These are phyloP conservation scores for Rhizomucor pusillus DNA, from an alignment of 371 early-diverging fungal species.

Conservation along the genomic window DNA sequence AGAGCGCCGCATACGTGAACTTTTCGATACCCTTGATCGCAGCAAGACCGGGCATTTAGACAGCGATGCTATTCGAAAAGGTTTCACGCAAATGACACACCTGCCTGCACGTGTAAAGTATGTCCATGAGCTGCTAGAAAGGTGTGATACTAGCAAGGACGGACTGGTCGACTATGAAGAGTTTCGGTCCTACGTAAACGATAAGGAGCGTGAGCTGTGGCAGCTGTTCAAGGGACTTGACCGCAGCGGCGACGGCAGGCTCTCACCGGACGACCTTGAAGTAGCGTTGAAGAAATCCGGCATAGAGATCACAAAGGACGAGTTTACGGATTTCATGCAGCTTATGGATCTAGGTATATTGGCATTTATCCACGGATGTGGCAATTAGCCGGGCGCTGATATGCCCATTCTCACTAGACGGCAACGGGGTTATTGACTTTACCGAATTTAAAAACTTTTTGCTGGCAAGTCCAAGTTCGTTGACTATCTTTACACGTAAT, in stretches of 20 bases:
- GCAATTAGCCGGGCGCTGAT: too few species aligned
- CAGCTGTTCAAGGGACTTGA: constrained; percentile 63
- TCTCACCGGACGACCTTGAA: constrained; percentile 54
- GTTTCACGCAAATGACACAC: constrained; percentile 41
- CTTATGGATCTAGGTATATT: constrained; percentile 52
- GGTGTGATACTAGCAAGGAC: constrained; percentile 53
- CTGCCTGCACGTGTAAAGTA: constrained; percentile 39
- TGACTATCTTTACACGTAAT: too few species aligned
- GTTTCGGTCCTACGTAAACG: constrained; percentile 60
- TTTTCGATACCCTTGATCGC: constrained; percentile 42
- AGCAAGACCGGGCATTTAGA: constrained; percentile 30
- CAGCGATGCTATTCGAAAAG: constrained; percentile 36
- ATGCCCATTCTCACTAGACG: too few species aligned
- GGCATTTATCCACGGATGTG: too few species aligned
- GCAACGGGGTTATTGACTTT: constrained; percentile 64
- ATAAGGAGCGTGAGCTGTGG: constrained; percentile 62
- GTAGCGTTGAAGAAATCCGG: constrained; percentile 52
- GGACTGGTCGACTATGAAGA: constrained; percentile 60
- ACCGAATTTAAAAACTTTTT: constrained; percentile 72
- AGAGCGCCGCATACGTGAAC: constrained; percentile 35
- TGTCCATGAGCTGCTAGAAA: constrained; percentile 50
- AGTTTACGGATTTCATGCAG: constrained; percentile 55
- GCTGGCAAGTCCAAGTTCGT: constrained; percentile 43
- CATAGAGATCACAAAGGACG: constrained; percentile 57
- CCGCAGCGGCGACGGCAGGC: constrained; percentile 51